Conservation (phyloP, 2,329 filamentous ascomycete genomes). For the Nigrospora sphaerica region DNA sequence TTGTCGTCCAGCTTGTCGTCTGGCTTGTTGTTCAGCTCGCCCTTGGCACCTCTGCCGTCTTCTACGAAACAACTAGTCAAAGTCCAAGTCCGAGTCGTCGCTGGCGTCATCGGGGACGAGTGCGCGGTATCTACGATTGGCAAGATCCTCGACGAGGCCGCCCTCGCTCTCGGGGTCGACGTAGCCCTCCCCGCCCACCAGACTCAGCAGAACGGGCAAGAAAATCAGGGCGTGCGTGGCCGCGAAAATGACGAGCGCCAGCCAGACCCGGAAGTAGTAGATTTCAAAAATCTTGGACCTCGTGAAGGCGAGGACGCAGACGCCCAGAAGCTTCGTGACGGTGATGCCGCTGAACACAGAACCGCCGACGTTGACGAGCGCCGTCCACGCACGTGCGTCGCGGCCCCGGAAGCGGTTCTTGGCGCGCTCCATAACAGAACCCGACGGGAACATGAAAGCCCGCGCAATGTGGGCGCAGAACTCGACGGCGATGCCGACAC, state of each 20-base stretch:
- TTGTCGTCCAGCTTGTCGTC: too few species aligned
- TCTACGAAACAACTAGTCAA: conserved; percentile 16
- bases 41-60: too few species aligned
- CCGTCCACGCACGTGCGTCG: conserved; percentile 85
- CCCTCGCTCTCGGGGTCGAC: conserved; percentile 82
- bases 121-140: conserved; percentile 69
- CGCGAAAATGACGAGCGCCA: conserved; percentile 84
- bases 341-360: conserved; percentile 96
- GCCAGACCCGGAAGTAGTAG: conserved; percentile 97
- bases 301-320: conserved; percentile 88
- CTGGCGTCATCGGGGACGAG: conserved; percentile 68
- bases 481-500: conserved; percentile 91
- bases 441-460: conserved; percentile 89
- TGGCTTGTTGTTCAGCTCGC: too few species aligned
- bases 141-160: conserved; percentile 82
- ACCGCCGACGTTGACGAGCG: conserved; percentile 87
- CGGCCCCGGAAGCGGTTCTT: conserved; percentile 71
- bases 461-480: conserved; percentile 96
- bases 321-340: conserved; percentile 87
- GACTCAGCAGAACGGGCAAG: conserved; percentile 79
- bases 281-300: conserved; percentile 98
- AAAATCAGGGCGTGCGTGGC: conserved; percentile 85
- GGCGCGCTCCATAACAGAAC: conserved; percentile 72
- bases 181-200: conserved; percentile 82
- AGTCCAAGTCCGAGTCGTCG: conserved; percentile 70